Conservation (phyloP, 179 eudicot genomes). For the Gypsophila paniculata region DNA sequence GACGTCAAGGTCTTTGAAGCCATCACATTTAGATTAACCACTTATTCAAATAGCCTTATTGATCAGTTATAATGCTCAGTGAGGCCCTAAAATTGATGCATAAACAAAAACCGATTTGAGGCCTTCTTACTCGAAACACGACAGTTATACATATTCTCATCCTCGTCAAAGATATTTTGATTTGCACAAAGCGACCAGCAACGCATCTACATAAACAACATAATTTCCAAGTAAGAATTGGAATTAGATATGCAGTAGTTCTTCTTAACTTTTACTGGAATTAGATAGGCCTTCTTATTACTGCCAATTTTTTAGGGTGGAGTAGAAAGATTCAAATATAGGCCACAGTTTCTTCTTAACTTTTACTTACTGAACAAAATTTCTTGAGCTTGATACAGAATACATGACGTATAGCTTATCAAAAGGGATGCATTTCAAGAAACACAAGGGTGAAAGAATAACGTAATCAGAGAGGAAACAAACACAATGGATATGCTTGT, state of each 20-base stretch:
- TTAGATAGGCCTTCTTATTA: too few species aligned
- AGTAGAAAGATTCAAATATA: background rate
- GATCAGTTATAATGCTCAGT: background rate
- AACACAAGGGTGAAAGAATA: too few species aligned
- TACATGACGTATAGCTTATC: background rate
- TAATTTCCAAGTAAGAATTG: conserved; percentile 9
- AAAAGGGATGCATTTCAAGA: too few species aligned
- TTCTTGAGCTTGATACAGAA: background rate
- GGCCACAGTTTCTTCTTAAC: background rate
- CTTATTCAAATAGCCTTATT: too few species aligned
- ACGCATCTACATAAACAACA: conserved; percentile 58
- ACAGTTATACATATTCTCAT: conserved; percentile 73
- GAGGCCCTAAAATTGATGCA: background rate
- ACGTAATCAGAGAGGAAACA: too few species aligned
- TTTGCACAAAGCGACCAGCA: conserved; percentile 86
- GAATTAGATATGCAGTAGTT: too few species aligned
- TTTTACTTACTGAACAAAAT: background rate
- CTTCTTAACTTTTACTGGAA: too few species aligned
- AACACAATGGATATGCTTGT: too few species aligned
- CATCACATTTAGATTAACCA: too few species aligned
- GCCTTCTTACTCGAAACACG: conserved; percentile 71
- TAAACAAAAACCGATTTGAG: conserved; percentile 10
- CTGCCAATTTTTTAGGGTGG: background rate
- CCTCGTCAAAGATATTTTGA: conserved; percentile 93
- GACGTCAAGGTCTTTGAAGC: conserved; percentile 22